Base-by-base conservation (phyloP, 2,329 filamentous ascomycete species). In the Verticillium tricorpus region DNA sequence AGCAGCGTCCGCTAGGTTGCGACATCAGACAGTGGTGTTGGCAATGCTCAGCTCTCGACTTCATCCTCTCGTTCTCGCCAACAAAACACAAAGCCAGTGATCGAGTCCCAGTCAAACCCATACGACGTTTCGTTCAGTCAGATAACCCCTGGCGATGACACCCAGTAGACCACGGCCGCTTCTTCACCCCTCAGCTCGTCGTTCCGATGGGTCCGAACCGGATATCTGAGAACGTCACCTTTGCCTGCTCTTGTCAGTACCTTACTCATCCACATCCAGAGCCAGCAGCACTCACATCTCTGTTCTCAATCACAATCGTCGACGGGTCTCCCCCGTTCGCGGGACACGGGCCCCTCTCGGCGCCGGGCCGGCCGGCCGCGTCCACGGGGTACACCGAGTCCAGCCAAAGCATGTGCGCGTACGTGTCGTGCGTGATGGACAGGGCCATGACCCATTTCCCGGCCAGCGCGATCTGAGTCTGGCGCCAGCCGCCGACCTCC, bases 201-300 rank as follows among this genome's bases (percentile, higher is more conserved):
- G 77, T 77, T 62, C 76, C 76, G 61, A 82, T 75, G 22, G 78
- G 75, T 8, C 80, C 80, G 62, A 77, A 74, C 68, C 76, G 79
- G 70, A 82, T 81, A 71, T 82, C 81, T 54, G 78, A 80, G 71
- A 74, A 83, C 19, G 71, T 69, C 37, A 82, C 79, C 61, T 72
- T 72, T 45, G 79, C 71, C 19, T 35, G 17, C 1, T 9, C 19
- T 15, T 7, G 45, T 60, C 9, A 22, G 37, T 28, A 39, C n/a
- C n/a, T n/a, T n/a, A n/a, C 2, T 15, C 2, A 31, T 31, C 25
- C 19, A 45, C 25, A n/a, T 28, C 8, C 5, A 34, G 5, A 25
- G 11, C 11, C n/a, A 25, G 17, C 17, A 12, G 17, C 3, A 37
- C 58, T 54, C 22, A 59, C 58, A 3, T 35, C 17, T 17, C n/a